These are phyloP conservation scores for Naematelia encephala DNA, from an alignment of 768 basidiomycete genomes.

Conservation along the genomic window DNA sequence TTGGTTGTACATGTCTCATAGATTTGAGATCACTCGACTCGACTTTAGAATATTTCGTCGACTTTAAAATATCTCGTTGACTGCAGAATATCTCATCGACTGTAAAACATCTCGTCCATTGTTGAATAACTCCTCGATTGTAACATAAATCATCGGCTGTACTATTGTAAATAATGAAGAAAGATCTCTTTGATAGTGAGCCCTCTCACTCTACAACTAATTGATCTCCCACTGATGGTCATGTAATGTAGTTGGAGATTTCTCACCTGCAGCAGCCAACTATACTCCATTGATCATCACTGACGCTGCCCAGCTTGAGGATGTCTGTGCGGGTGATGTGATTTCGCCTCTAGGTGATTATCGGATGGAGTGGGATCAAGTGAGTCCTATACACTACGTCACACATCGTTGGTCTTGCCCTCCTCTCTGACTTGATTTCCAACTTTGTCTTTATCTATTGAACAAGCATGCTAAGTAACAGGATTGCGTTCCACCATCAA, in stretches of 20 bases:
- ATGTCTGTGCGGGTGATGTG: conserved; percentile 10
- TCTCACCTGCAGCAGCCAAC: background rate
- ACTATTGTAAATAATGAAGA: background rate
- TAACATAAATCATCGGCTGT: too few species aligned
- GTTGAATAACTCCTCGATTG: too few species aligned
- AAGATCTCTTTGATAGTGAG: background rate
- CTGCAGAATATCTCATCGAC: too few species aligned
- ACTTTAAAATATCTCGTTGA: too few species aligned
- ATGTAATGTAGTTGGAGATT: background rate
- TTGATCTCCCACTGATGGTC: background rate
- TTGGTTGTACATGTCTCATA: too few species aligned
- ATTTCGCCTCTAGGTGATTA: conserved; percentile 30
- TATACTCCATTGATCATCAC: background rate
- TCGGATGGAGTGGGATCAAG: conserved; percentile 29
- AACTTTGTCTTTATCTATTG: background rate
- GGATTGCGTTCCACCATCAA: conserved; percentile 22
- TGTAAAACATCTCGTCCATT: too few species aligned
- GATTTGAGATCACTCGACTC: too few species aligned
- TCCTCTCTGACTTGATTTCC: background rate
- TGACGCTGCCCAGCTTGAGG: conserved; percentile 14
- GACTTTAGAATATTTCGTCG: too few species aligned
- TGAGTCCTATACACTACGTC: conserved; percentile 6
- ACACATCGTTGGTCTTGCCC: background rate
- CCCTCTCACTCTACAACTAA: too few species aligned
- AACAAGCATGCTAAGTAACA: conserved; percentile 9